Base-by-base conservation (phyloP, 140 eudicot genomes). In the Stevia rebaudiana region DNA sequence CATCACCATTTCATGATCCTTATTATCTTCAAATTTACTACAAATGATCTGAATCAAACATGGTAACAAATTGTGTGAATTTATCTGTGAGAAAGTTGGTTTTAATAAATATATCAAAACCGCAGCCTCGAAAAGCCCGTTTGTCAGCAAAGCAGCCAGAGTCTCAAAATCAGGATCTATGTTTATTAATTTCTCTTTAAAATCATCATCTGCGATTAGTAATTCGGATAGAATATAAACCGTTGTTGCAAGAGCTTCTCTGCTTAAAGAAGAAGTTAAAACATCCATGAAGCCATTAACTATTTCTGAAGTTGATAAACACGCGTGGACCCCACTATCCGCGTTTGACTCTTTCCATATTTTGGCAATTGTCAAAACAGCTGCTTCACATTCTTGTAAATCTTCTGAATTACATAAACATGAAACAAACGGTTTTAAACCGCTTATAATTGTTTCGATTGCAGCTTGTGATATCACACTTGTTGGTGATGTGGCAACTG, bases 401-500 rank as follows among this genome's bases (percentile, higher is more conserved):
- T 87, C 86, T 67, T 87, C 92, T 3, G 95, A 87, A 67, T 66
- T 81, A 21, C 86, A 81, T 22, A 87, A 81, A 63, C 82, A 76
- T 6, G 83, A 67, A 35, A 87, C 63, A 11, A 72, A 70, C 12
- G 95, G 95, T 54, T 84, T 82, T 51, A 86, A 48, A 8, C 77
- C 82, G 6, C 80, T 86, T 72, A 86, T 86, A 21, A 84, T 78
- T 21, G 84, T 48, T 57, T 87, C 95, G 62, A 81, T 33, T 15
- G 84, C 81, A 66, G 92, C 92, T 81, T 87, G 92, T 51, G 95
- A 84, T 74, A 84, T 80, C 74, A 86, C 87, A 62, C 88, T 81
- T 11, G 88, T 87, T 11, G 91, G 91, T 51, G 95, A 83, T 28
- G 85, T 65, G 51, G 82, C 70, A 11, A 80, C 48, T 31, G 84